These are phyloP conservation scores for Colletotrichum tropicicola DNA, from an alignment of 2,329 filamentous ascomycete genomes.

Conservation along the genomic window DNA sequence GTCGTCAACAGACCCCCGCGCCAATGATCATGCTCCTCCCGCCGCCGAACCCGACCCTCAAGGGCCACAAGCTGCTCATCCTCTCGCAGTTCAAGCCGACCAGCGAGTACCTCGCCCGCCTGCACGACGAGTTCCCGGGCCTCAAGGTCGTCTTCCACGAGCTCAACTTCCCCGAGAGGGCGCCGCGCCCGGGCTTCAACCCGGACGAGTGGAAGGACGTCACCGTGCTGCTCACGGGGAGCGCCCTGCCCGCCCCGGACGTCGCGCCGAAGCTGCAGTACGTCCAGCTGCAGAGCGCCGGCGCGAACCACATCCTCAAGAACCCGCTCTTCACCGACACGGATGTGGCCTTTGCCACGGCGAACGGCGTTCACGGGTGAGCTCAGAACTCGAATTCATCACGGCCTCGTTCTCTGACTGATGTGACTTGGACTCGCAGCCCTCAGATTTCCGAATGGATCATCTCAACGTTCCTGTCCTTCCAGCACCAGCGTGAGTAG, in stretches of 20 bases:
- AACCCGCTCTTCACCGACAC: constrained; percentile 59
- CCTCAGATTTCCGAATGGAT: constrained; percentile 68
- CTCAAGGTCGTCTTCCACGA: constrained; percentile 48
- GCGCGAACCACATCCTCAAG: constrained; percentile 58
- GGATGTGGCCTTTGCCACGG: constrained; percentile 60
- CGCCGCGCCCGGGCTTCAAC: constrained; percentile 35
- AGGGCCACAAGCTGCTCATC: constrained; percentile 58
- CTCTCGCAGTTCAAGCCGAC: constrained; percentile 44
- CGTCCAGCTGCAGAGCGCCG: constrained; percentile 64
- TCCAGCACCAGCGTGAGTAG: constrained; percentile 55
- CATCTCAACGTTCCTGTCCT: constrained; percentile 58
- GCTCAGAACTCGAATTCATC: constrained; percentile 26
- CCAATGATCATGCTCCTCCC: constrained; percentile 28
- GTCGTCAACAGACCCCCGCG: not conserved
- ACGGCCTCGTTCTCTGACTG: not conserved
- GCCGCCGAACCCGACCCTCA: constrained; percentile 23
- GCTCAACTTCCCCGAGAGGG: constrained; percentile 39
- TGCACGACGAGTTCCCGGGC: constrained; percentile 52
- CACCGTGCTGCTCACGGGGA: constrained; percentile 57
- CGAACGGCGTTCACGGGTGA: constrained; percentile 67
- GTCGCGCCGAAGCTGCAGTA: constrained; percentile 58
- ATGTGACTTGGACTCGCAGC: constrained; percentile 38
- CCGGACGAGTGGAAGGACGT: constrained; percentile 55
- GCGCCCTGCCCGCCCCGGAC: constrained; percentile 50
- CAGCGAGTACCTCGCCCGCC: constrained; percentile 42